A percentile compares a stretch with the other conserved stretches of the same genome.
Evolutionary conservation across 345 rosid species (phyloP).

Genomic region (Arabis hirsuta): DNA sequence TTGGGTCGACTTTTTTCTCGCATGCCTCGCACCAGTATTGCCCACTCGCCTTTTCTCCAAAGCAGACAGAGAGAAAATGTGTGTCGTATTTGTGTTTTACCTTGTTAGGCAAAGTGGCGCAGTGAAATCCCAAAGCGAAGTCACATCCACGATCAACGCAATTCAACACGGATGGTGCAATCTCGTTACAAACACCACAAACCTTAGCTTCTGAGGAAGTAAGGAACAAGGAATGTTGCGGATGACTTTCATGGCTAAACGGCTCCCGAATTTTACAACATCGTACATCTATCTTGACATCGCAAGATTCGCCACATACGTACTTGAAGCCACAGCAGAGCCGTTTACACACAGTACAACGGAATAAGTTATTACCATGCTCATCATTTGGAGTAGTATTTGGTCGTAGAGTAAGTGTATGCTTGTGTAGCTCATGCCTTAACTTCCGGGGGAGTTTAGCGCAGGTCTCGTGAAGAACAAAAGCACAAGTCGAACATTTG

Average conservation of each 20-base stretch:
- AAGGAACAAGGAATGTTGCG: not conserved
- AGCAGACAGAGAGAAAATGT: constrained; percentile 18
- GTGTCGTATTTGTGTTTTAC: constrained; percentile 19
- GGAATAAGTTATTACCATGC: not conserved
- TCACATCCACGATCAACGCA: constrained; percentile 10
- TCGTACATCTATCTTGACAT: constrained; percentile 24
- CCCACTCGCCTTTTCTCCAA: constrained; percentile 14
- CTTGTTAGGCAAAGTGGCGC: constrained; percentile 20
- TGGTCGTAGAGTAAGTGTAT: constrained; percentile 12
- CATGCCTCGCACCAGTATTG: constrained; percentile 23
- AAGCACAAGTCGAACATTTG: constrained; percentile 1
- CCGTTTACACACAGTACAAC: constrained; percentile 1
- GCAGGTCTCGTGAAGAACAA: constrained; percentile 11
- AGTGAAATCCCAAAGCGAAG: constrained; percentile 23
- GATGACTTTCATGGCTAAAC: constrained; percentile 14
- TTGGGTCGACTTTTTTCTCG: constrained; percentile 2
- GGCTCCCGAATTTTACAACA: constrained; percentile 12
- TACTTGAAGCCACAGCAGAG: constrained; percentile 30
- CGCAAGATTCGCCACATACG: not conserved
- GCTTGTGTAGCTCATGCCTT: constrained; percentile 28
- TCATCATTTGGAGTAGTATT: not conserved
- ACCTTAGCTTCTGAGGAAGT: constrained; percentile 6
- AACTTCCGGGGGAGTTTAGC: constrained; percentile 6
- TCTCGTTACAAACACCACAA: constrained; percentile 8
- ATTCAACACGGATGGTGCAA: constrained; percentile 1